A percentile compares a stretch with the other conserved stretches of the same genome.
phyloP scores from a whole-genome alignment of 495 filamentous ascomycete species.

The Talaromyces borbonicus region DNA sequence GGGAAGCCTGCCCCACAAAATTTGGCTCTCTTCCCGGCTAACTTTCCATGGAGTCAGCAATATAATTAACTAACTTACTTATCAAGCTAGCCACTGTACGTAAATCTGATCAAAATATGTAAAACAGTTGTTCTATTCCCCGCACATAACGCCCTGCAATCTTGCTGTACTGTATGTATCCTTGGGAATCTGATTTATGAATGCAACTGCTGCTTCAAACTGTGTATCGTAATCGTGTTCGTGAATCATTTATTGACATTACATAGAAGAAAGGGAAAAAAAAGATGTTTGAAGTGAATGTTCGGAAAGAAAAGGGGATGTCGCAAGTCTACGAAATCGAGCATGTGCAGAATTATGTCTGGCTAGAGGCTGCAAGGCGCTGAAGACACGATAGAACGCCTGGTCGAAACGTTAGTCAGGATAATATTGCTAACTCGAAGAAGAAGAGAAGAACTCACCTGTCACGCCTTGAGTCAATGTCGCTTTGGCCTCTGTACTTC shows the following conservation, averaged over 20 bases:
- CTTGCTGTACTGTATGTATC: background rate
- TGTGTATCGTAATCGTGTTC: constrained; percentile 4
- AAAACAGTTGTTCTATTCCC: no score
- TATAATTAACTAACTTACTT: background rate
- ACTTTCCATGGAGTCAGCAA: no score
- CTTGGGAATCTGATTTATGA: no score
- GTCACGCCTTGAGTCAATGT: constrained; percentile 86
- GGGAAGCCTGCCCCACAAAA: background rate
- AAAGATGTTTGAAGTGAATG: no score
- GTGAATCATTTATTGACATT: constrained; percentile 3
- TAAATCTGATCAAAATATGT: no score
- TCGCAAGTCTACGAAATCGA: no score
- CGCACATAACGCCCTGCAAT: constrained; percentile 1
- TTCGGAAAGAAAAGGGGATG: background rate
- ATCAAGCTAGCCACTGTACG: no score
- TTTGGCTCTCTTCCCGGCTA: no score
- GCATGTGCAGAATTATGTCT: background rate
- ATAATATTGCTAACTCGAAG: background rate
- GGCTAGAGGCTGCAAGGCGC: constrained; percentile 1
- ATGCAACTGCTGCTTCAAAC: background rate
- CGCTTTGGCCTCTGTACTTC: constrained; percentile 78
- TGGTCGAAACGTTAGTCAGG: background rate
- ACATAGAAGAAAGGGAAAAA: background rate
- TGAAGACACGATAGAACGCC: constrained; percentile 9
- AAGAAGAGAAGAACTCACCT: constrained; percentile 32